These are phyloP conservation scores for Brassica hybrid DNA, from an alignment of 441 rosid genomes.

Conservation along the genomic window DNA sequence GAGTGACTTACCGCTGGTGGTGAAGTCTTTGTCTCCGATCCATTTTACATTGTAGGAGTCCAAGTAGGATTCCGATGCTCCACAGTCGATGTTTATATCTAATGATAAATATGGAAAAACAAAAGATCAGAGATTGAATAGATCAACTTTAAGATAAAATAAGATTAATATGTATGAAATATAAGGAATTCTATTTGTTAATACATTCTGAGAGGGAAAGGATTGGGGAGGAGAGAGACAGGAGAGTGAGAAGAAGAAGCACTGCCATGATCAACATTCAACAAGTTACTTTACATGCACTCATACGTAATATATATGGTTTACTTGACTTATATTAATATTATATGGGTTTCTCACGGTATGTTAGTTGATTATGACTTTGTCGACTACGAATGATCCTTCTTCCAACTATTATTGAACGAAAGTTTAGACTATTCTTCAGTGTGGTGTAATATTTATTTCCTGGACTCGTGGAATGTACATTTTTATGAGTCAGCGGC, in stretches of 20 bases:
- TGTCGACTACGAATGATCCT: no score
- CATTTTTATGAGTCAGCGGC: no score
- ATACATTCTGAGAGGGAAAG: conserved; percentile 9
- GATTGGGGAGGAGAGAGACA: background rate
- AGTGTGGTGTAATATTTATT: no score
- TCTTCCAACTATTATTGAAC: no score
- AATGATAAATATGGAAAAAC: background rate
- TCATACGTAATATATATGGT: background rate
- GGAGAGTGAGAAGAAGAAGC: conserved; percentile 11
- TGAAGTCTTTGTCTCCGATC: conserved; percentile 47
- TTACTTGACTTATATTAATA: no score
- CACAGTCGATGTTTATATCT: conserved; percentile 53
- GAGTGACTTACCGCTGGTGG: background rate
- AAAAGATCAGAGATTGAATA: background rate
- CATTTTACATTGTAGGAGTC: conserved; percentile 42
- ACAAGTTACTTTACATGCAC: background rate
- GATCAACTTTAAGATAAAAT: background rate
- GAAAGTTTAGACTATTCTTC: no score
- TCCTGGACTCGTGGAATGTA: no score
- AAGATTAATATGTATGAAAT: background rate
- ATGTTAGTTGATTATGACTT: no score
- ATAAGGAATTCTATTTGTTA: background rate
- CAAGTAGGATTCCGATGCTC: conserved; percentile 39
- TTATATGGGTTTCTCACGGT: no score
- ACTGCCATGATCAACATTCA: background rate